Evolutionary conservation across 495 filamentous ascomycete genomes (phyloP), one percentile per base, ranked within the genome.

Genomic region (Cairneyella variabilis): DNA sequence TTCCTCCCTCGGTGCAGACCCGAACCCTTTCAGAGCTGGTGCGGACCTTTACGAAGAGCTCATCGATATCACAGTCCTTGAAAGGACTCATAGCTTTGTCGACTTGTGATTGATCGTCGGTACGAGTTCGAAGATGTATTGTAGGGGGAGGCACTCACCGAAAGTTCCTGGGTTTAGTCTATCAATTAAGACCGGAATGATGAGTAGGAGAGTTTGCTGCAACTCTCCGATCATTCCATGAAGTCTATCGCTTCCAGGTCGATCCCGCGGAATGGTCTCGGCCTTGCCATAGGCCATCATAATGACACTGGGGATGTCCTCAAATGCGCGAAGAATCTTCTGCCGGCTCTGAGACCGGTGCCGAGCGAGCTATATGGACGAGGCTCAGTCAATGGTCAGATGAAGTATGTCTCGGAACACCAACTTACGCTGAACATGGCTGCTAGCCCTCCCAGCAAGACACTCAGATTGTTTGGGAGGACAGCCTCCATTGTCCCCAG

Each of bases 401-500:
- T 14, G 14, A 34, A 34, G 30, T 34, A 34, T 7, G 30, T 34
- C 30, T 14, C 36, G 18, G 36, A 38, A 38, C 14, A 14, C 3
- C 4, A 4, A 5, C 36, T 38, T 14, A 38, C 36, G 18, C 36
- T 38, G 12, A 38, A 38, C 12, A 38, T 38, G 3, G 56, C 46
- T 17, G 59, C 59, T 11, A 62, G 40, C 27, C 51, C 59, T 41
- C 59, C 59, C 5, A 55, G 45, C 21, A 62, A 27, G 0, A 62
- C 46, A 36, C 51, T 51, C 2, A 59, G 39, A 17, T 58, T 41
- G 25, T 59, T 14, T 4, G 40, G 40, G 6, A 43, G 2, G 20
- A 20, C 40, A 3, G 3, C 17, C 14, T 10, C 3, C 17, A 20
- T 22, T 22, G 4, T 20, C 4, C 40, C 40, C 6, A 43, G 50